Evolutionary conservation across 1,284 basidiomycete genomes (phyloP), one percentile per base, ranked within the genome.

Genomic region (Farysia itapuensis): DNA sequence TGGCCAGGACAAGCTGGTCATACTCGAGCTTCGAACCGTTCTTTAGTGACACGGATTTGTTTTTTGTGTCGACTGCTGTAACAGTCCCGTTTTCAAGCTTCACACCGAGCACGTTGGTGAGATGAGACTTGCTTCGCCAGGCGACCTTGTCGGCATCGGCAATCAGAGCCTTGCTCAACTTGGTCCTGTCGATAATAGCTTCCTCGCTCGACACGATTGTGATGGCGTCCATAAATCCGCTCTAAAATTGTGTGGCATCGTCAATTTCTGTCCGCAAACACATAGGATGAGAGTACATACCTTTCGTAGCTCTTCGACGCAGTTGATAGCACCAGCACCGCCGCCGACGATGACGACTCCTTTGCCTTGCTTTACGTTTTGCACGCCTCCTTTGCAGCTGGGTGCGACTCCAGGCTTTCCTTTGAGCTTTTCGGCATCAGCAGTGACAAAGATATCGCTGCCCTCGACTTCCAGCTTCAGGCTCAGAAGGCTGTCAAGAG

Each of bases 181-280:
- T 93, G 34, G 91, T 90, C 47, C 89, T 82, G 79, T 96, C 92
- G 65, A 95, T 89, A 1, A 92, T 91, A 13, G 86, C 82, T 9
- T 81, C 79, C 78, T 96, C 92, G 69, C 86, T 85, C 16, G 86
- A 85, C 18, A 95, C 77, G 36, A 95, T 79, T 2, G 86, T 89
- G 71, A 96, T 89, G 7, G 84, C 81, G 15, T 84, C 87, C 29
- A 81, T 81, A 79, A 85, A 95, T 18, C 87, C 87, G 70, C 87
- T 82, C 88, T 89, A n/a, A n/a, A n/a, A n/a, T n/a, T n/a, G n/a
- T n/a, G n/a, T n/a, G n/a, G n/a, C n/a, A n/a, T 11, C 30, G 30
- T 32, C 30, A 32, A 32, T 16, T 11, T 32, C 18, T 9, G 30
- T 16, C 13, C 30, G 7, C 30, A 32, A 9, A 11, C 30, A 16